Evolutionary conservation across 371 early-diverging fungal species (phyloP), one percentile per base, ranked within the genome.

Genomic region (Saksenaea vasiformis): DNA sequence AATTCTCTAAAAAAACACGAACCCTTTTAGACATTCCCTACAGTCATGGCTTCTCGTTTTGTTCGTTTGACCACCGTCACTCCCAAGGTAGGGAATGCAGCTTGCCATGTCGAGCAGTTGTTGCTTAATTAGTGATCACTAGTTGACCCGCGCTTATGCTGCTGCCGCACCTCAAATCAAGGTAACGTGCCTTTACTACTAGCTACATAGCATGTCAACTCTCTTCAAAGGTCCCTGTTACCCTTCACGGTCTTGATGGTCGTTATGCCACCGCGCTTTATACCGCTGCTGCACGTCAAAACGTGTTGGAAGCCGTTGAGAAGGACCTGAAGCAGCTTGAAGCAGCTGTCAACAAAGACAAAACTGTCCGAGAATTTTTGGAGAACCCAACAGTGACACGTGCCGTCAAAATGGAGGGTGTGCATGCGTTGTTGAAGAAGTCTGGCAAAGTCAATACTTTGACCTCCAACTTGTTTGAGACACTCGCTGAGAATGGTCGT

Each of bases 261-360:
- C 93, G 96, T 72, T 98, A 98, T 74, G 98, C 98, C 62, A 95
- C 97, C 24, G 98, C 98, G 38, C 88, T 98, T 62, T 98, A 90
- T 89, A 86, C 93, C 58, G 98, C 98, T 53, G 97, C 97, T 27
- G 85, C 89, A 69, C 93, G 93, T 74, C 85, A 89, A 82, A 88
- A 91, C 73, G 76, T 75, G 19, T 89, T 97, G 67, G 88, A 92
- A 14, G 77, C 87, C 26, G 96, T 98, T 57, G 97, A 98, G 73
- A 68, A 80, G 61, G 98, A 97, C 60, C 84, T 98, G 64, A 85
- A 79, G 71, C 73, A 82, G 60, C 79, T 98, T 70, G 75, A 83
- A 65, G 59, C 73, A 44, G 70, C 84, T 62, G 80, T 97, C 65
- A 71, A 77, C 67, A 93, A 92, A 87, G 91, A 95, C 78, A 66